Evolutionary conservation across 148 eudicot genomes (phyloP).

Genomic region (Gaultheria prostrata): DNA sequence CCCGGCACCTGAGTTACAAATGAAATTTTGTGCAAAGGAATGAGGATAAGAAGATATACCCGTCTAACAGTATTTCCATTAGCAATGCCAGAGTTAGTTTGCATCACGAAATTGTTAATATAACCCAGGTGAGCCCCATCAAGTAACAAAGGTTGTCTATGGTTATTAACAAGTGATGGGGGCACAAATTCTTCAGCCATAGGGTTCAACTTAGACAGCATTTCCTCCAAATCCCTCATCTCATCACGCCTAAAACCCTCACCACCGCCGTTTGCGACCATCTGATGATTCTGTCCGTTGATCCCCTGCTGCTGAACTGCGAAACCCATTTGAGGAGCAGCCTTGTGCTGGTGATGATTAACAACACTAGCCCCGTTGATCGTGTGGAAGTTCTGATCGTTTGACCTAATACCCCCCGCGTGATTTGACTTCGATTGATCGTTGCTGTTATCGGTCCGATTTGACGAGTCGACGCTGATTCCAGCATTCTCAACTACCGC

Average conservation of each 20-base stretch:
- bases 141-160: conserved; percentile 12
- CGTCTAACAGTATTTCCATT: conserved; percentile 43
- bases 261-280: conserved; percentile 15
- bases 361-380: conserved; percentile 8
- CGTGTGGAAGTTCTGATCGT: conserved; percentile 25
- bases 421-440: conserved; percentile 30
- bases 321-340: background rate
- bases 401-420: conserved; percentile 24
- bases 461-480: conserved; percentile 25
- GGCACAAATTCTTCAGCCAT: conserved; percentile 84
- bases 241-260: conserved; percentile 56
- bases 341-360: conserved; percentile 14
- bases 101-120: conserved; percentile 37
- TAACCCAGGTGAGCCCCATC: conserved; percentile 32
- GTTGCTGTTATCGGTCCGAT: conserved; percentile 21
- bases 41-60: conserved; percentile 29
- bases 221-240: conserved; percentile 72
- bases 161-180: conserved; percentile 32
- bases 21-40: background rate
- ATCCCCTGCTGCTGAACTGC: conserved; percentile 9
- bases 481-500: conserved; percentile 76
- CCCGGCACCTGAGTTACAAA: no score
- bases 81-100: conserved; percentile 34
- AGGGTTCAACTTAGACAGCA: conserved; percentile 72
- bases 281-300: conserved; percentile 17